Conservation (phyloP, 2,329 filamentous ascomycete genomes). For the Phaeosphaeriaceae sp. region DNA sequence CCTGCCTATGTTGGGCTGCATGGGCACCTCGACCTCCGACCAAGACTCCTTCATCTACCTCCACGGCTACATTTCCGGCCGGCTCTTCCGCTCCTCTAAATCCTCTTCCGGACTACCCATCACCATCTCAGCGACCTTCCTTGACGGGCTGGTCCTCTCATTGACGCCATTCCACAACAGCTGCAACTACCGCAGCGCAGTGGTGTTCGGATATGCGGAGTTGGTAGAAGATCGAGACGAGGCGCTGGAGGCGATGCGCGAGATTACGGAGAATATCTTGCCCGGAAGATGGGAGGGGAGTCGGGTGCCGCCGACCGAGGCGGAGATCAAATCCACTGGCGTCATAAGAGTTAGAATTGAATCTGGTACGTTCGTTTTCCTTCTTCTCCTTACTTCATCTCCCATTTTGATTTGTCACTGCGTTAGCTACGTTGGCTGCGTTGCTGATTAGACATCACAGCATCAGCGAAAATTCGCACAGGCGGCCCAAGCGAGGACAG, state of each 20-base stretch:
- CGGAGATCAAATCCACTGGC: slow-evolving; percentile 38
- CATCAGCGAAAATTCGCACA: slow-evolving; percentile 36
- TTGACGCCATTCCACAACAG: slow-evolving; percentile 46
- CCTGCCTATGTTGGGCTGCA: slow-evolving; percentile 51
- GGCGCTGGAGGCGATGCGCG: slow-evolving; percentile 36
- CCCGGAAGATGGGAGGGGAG: slow-evolving; percentile 40
- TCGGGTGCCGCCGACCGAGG: slow-evolving; percentile 36
- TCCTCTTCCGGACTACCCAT: not conserved
- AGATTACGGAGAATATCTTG: slow-evolving; percentile 44
- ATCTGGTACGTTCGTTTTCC: slow-evolving; percentile 25
- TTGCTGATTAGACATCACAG: no score
- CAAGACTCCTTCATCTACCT: slow-evolving; percentile 30
- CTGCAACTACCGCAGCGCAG: slow-evolving; percentile 45
- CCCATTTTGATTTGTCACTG: no score
- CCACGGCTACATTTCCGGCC: slow-evolving; percentile 53
- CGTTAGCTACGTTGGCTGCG: no score
- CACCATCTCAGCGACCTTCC: not conserved
- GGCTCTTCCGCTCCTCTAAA: slow-evolving; percentile 62
- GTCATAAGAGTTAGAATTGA: slow-evolving; percentile 36
- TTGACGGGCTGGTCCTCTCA: slow-evolving; percentile 45
- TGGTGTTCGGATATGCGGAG: slow-evolving; percentile 38
- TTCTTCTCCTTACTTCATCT: no score
- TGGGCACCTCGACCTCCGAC: slow-evolving; percentile 23
- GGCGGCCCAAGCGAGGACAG: slow-evolving; percentile 46
- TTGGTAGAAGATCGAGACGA: slow-evolving; percentile 32